These are phyloP conservation scores for Stentor roeselii DNA, from an alignment of 73 alveolate genomes.

Conservation along the genomic window DNA sequence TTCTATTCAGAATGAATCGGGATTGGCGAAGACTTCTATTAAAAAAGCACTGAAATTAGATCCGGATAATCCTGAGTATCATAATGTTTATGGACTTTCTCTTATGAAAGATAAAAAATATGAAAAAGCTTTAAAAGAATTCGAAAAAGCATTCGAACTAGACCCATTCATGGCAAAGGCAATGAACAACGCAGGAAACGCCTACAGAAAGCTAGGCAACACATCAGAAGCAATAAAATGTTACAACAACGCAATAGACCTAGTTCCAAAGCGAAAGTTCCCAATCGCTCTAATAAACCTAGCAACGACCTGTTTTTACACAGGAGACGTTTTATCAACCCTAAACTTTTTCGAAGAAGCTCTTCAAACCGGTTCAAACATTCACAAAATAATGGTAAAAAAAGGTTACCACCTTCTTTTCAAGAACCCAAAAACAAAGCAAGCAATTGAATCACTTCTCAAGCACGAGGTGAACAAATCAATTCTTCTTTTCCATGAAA, in stretches of 20 bases:
- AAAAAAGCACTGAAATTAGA: slow-evolving; percentile 22
- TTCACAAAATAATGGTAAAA: slow-evolving; percentile 22
- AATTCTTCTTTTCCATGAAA: background rate
- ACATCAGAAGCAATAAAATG: slow-evolving; percentile 23
- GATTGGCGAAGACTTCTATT: background rate
- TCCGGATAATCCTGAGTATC: slow-evolving; percentile 1
- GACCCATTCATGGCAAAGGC: slow-evolving; percentile 18
- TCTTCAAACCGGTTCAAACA: background rate
- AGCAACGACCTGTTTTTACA: slow-evolving; percentile 11
- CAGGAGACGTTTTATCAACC: slow-evolving; percentile 13
- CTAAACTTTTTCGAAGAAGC: slow-evolving; percentile 19
- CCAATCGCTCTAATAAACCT: slow-evolving; percentile 22
- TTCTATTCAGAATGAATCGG: background rate
- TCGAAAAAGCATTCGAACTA: slow-evolving; percentile 24
- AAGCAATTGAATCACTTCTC: background rate
- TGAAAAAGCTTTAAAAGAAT: background rate
- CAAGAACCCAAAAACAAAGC: slow-evolving; percentile 23
- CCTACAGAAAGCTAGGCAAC: slow-evolving; percentile 26
- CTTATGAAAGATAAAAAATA: background rate
- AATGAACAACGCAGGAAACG: slow-evolving; percentile 26
- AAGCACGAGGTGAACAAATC: background rate
- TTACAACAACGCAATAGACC: background rate
- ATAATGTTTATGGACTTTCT: slow-evolving; percentile 16
- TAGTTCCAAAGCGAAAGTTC: slow-evolving; percentile 21
- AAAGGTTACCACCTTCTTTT: slow-evolving; percentile 30